A percentile compares a stretch with the other conserved stretches of the same genome.
Evolutionary conservation across 2,329 filamentous ascomycete species (phyloP).

Genomic region (Claviceps africana): DNA sequence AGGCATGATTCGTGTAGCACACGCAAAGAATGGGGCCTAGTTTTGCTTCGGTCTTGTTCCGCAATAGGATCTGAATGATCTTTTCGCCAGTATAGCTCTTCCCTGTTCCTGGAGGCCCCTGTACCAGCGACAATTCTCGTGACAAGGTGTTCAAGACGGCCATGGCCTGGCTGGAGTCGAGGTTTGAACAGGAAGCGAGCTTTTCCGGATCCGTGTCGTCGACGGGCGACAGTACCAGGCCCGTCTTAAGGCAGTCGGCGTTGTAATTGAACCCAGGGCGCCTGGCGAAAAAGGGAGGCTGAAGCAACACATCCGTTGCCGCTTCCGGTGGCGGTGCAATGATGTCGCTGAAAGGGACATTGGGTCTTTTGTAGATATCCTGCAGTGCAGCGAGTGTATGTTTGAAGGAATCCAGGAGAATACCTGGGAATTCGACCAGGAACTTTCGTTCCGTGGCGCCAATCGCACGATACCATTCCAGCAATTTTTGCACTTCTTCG

Average conservation of each 20-base stretch:
- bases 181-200: slow-evolving; percentile 22
- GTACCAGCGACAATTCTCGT: slow-evolving; percentile 44
- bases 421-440: slow-evolving; percentile 48
- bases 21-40: slow-evolving; percentile 38
- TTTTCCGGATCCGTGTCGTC: slow-evolving; percentile 8
- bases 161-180: slow-evolving; percentile 38
- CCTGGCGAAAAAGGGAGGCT: slow-evolving; percentile 37
- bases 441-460: slow-evolving; percentile 8
- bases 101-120: slow-evolving; percentile 58
- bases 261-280: slow-evolving; percentile 35
- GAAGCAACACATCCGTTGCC: slow-evolving; percentile 14
- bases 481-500: slow-evolving; percentile 10
- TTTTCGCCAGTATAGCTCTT: slow-evolving; percentile 48
- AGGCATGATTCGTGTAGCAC: slow-evolving; percentile 36
- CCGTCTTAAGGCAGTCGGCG: slow-evolving; percentile 19
- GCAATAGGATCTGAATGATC: slow-evolving; percentile 41
- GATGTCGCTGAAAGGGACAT: slow-evolving; percentile 36
- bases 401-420: slow-evolving; percentile 43
- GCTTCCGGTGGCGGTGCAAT: slow-evolving; percentile 20
- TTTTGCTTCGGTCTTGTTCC: slow-evolving; percentile 21
- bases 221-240: slow-evolving; percentile 12
- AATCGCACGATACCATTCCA: slow-evolving; percentile 15
- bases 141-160: slow-evolving; percentile 39
- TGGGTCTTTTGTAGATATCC: slow-evolving; percentile 27
- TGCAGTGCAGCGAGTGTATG: slow-evolving; percentile 44